Conservation (phyloP, 1,139 yeast genomes). For the Hyphopichia buzzinii region DNA sequence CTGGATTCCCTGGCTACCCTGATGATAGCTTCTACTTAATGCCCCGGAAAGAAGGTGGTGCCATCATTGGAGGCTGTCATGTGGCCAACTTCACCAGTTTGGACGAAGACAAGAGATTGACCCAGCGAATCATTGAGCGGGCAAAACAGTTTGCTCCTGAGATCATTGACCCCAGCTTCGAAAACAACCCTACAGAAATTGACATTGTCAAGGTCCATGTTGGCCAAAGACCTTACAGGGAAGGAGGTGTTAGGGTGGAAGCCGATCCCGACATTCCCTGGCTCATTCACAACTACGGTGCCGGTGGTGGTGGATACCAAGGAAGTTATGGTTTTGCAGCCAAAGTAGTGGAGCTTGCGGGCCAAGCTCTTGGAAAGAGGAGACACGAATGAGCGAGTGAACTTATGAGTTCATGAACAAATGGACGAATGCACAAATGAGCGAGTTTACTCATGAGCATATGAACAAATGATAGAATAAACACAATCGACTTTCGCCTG, state of each 20-base stretch:
- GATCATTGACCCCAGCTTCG: constrained; percentile 28
- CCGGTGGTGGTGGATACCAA: constrained; percentile 57
- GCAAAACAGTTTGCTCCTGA: constrained; percentile 46
- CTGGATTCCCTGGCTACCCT: constrained; percentile 28
- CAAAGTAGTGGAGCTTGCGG: constrained; percentile 22
- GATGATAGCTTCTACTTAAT: constrained; percentile 45
- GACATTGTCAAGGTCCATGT: constrained; percentile 40
- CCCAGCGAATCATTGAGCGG: constrained; percentile 35
- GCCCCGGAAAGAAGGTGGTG: constrained; percentile 57
- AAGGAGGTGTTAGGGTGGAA: constrained; percentile 46
- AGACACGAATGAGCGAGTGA: too few relatives aligned
- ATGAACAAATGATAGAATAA: too few relatives aligned
- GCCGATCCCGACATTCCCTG: constrained; percentile 25
- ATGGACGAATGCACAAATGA: too few relatives aligned
- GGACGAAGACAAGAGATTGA: constrained; percentile 33
- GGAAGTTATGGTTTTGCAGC: constrained; percentile 42
- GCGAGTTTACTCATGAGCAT: too few relatives aligned
- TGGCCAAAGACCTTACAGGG: constrained; percentile 50
- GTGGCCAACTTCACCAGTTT: constrained; percentile 19
- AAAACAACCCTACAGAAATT: constrained; percentile 33
- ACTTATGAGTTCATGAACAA: too few relatives aligned
- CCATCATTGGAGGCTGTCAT: constrained; percentile 52
- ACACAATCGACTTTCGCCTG: too few relatives aligned
- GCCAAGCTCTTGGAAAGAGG: constrained; percentile 2
- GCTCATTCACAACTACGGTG: constrained; percentile 51